These are phyloP conservation scores for Nitzschia putrida DNA, from an alignment of 108 stramenopile genomes.

Conservation along the genomic window DNA sequence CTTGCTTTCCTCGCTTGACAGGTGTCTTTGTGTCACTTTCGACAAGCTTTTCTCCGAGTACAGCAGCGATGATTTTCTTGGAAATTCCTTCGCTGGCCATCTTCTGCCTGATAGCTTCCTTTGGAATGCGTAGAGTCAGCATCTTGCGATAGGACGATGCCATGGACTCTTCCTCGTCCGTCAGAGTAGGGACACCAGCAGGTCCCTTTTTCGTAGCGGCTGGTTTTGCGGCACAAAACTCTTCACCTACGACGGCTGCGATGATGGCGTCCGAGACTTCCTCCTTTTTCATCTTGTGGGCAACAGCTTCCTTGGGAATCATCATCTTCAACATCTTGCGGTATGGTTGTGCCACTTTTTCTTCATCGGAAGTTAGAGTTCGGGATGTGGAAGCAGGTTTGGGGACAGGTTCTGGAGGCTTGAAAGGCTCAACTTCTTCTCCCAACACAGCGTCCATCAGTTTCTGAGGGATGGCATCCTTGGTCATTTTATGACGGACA, in stretches of 20 bases:
- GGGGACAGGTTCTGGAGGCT: background rate
- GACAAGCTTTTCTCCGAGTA: conserved; percentile 58
- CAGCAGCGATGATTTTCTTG: conserved; percentile 65
- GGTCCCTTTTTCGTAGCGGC: background rate
- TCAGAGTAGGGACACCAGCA: conserved; percentile 24
- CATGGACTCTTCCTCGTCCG: conserved; percentile 59
- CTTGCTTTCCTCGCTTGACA: conserved; percentile 22
- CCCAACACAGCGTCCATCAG: conserved; percentile 52
- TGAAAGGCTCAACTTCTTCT: conserved; percentile 7
- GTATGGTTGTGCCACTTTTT: conserved; percentile 34
- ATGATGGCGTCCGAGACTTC: conserved; percentile 23
- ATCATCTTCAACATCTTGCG: conserved; percentile 53
- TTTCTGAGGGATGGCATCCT: conserved; percentile 59
- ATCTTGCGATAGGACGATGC: conserved; percentile 65
- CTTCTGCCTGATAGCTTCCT: conserved; percentile 65
- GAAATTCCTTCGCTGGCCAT: conserved; percentile 77
- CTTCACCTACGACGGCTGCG: conserved; percentile 24
- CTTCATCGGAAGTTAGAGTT: conserved; percentile 42
- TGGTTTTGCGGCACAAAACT: background rate
- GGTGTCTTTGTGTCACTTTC: conserved; percentile 28
- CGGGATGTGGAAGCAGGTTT: background rate
- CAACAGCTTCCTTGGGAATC: conserved; percentile 72
- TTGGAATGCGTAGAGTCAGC: conserved; percentile 71
- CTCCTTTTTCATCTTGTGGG: conserved; percentile 79
- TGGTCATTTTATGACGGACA: conserved; percentile 72